Conservation (phyloP, 495 filamentous ascomycete species). For the Tuber borchii region DNA sequence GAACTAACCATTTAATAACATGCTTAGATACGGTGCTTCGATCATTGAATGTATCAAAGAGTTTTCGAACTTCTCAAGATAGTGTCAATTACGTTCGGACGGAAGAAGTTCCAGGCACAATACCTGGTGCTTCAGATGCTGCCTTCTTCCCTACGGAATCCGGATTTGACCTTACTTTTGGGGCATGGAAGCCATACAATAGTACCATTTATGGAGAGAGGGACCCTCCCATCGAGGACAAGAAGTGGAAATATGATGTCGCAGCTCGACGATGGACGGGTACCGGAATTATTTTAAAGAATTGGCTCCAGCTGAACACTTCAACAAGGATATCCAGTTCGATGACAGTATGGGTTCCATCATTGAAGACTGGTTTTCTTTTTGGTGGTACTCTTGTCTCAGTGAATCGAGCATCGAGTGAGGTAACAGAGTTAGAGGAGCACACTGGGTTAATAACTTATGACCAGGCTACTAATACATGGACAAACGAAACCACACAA, state of each 20-base stretch:
- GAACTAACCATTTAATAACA: neutral
- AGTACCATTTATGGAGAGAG: neutral
- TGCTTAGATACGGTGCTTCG: constrained; percentile 2
- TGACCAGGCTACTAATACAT: constrained; percentile 3
- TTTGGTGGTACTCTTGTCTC: neutral
- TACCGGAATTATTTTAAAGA: neutral
- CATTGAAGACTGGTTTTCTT: constrained; percentile 5
- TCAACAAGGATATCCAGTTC: constrained; percentile 2
- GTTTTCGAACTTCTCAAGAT: neutral
- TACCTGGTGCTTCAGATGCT: neutral
- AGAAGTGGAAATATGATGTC: neutral
- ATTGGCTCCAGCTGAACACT: neutral
- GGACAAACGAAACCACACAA: constrained; percentile 13
- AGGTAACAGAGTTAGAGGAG: neutral
- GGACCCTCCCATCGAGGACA: neutral
- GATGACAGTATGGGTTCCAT: constrained; percentile 10
- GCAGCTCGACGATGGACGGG: neutral
- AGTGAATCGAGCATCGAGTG: neutral
- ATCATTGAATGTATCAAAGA: neutral
- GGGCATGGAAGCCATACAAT: neutral
- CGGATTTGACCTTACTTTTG: neutral
- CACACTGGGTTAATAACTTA: neutral
- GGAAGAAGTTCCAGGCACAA: neutral
- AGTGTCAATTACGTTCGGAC: neutral
- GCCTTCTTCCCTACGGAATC: neutral